phyloP scores from a whole-genome alignment of 2,329 filamentous ascomycete species.

The Botryosphaeria dothidea region DNA sequence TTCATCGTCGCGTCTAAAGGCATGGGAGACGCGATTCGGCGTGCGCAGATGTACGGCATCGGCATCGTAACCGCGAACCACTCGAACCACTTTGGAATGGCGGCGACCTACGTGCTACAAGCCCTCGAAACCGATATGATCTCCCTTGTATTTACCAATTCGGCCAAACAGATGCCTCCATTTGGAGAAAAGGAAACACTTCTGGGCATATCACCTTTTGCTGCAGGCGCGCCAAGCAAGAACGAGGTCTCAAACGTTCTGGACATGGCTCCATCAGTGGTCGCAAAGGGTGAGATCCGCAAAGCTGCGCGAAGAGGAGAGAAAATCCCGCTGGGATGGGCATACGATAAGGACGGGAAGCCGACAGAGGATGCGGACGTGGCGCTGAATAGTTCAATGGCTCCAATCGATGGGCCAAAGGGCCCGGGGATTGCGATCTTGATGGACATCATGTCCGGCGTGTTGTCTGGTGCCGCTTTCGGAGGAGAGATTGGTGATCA shows the following conservation, averaged over 20 bases:
- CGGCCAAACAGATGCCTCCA: conserved; percentile 38
- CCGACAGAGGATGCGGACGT: conserved; percentile 26
- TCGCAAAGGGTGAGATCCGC: conserved; percentile 29
- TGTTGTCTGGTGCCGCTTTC: not conserved
- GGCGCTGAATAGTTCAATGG: conserved; percentile 26
- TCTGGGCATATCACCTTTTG: conserved; percentile 22
- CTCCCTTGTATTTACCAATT: conserved; percentile 71
- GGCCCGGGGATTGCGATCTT: conserved; percentile 22
- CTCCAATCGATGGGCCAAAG: conserved; percentile 24
- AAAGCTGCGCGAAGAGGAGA: conserved; percentile 28
- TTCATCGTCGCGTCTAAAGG: conserved; percentile 29
- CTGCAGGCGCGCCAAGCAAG: conserved; percentile 18
- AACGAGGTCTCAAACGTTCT: conserved; percentile 24
- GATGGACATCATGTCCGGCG: conserved; percentile 12
- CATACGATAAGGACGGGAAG: conserved; percentile 25
- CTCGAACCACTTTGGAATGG: conserved; percentile 33
- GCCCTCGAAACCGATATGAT: conserved; percentile 55
- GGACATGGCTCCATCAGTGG: conserved; percentile 29
- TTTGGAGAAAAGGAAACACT: conserved; percentile 30
- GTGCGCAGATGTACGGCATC: conserved; percentile 25
- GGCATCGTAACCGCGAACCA: conserved; percentile 27
- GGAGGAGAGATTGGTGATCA: conserved; percentile 3
- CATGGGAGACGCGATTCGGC: conserved; percentile 25
- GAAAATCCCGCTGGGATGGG: conserved; percentile 27
- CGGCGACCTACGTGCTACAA: conserved; percentile 27